A percentile compares a stretch with the other conserved stretches of the same genome.
Conservation (phyloP, 345 rosid species). For the Clarkia xantiana region DNA sequence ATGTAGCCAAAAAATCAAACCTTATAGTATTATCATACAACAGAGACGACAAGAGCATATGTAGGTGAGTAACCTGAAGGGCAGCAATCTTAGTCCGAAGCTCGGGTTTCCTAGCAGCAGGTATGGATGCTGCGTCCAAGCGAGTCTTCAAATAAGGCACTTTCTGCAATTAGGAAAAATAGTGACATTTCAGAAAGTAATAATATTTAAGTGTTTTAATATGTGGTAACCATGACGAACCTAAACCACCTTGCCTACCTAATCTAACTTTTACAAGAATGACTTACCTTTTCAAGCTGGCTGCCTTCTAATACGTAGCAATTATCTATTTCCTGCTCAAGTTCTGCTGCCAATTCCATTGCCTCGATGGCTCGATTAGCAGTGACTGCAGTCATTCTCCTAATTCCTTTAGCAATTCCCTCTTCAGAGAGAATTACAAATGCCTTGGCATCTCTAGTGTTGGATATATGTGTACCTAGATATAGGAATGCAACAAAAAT, state of each 20-base stretch:
- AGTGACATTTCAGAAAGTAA: not conserved
- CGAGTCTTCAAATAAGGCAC: conserved; percentile 65
- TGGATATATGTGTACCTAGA: conserved; percentile 80
- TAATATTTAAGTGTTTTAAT: not conserved
- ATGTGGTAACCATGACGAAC: not conserved
- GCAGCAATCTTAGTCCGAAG: conserved; percentile 52
- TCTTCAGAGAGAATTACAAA: conserved; percentile 94
- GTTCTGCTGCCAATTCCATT: conserved; percentile 34
- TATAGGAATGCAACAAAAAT: not conserved
- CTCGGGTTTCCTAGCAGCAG: conserved; percentile 80
- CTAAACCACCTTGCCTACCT: not conserved
- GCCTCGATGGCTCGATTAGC: conserved; percentile 69
- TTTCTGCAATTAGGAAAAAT: conserved; percentile 29
- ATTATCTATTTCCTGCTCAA: conserved; percentile 60
- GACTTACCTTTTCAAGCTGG: conserved; percentile 65
- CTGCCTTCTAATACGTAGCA: conserved; percentile 51
- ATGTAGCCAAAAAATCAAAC: not conserved
- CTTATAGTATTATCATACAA: not conserved
- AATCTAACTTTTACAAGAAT: not conserved
- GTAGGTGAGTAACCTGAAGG: conserved; percentile 48
- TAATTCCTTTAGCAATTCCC: conserved; percentile 84
- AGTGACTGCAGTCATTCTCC: conserved; percentile 88
- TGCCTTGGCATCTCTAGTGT: conserved; percentile 81
- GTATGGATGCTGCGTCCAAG: conserved; percentile 64
- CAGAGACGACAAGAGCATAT: too few relatives aligned